A percentile compares a stretch with the other conserved stretches of the same genome.
These are phyloP conservation scores for Aspergillus olivimuriae DNA, from an alignment of 495 filamentous ascomycete species.

Conservation along the genomic window DNA sequence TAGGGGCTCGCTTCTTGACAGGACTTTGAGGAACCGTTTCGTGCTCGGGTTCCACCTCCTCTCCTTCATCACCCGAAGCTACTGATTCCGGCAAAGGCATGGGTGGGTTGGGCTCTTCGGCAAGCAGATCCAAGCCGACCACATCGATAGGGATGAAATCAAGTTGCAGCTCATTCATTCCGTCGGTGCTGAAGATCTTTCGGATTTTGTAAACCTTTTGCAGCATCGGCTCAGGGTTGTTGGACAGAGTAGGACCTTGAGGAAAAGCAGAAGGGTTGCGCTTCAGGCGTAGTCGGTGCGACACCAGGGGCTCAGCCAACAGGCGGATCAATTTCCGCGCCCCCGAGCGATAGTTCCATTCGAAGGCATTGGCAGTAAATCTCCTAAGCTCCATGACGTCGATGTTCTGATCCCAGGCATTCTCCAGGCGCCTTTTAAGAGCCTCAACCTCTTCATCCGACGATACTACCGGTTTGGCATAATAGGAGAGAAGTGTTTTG, in stretches of 20 bases:
- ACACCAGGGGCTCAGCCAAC: constrained; percentile 71
- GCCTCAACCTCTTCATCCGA: constrained; percentile 48
- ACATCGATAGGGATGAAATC: constrained; percentile 70
- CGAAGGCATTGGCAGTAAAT: constrained; percentile 74
- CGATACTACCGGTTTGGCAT: constrained; percentile 80
- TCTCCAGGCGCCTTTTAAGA: constrained; percentile 39
- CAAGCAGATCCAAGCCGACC: constrained; percentile 66
- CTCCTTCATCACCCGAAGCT: constrained; percentile 50
- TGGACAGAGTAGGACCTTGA: constrained; percentile 20
- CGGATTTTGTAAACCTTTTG: constrained; percentile 59
- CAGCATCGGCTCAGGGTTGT: constrained; percentile 32
- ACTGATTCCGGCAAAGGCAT: constrained; percentile 35
- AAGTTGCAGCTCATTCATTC: constrained; percentile 66
- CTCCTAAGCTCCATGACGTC: constrained; percentile 61
- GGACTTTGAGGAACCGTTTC: constrained; percentile 21
- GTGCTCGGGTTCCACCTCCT: constrained; percentile 31
- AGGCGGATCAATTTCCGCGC: constrained; percentile 80
- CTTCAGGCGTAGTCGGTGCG: constrained; percentile 51
- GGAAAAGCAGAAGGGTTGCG: constrained; percentile 19
- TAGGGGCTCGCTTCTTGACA: constrained; percentile 41
- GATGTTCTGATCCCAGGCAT: constrained; percentile 58
- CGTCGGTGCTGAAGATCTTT: constrained; percentile 67
- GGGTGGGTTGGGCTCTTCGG: constrained; percentile 58
- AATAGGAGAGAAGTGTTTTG: constrained; percentile 70
- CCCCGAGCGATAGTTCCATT: constrained; percentile 72